Conservation (phyloP, 495 filamentous ascomycete genomes). For the Tuber indicum region DNA sequence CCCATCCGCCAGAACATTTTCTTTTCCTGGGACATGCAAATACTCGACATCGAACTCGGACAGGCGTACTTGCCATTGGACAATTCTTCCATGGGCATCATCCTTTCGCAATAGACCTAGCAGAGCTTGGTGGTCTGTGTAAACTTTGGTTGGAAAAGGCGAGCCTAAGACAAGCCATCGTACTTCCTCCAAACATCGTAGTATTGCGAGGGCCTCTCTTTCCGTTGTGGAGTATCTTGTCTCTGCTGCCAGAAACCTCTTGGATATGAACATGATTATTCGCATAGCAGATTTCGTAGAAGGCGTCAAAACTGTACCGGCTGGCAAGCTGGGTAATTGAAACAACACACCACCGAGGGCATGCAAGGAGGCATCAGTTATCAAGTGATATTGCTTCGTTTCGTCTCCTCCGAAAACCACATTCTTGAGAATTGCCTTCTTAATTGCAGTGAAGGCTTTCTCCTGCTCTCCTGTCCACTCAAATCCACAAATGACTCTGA, state of each 20-base stretch:
- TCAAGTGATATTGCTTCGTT: background rate
- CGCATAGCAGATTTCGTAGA: background rate
- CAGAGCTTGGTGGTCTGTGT: conserved; percentile 8
- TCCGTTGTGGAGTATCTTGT: background rate
- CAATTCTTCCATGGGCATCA: background rate
- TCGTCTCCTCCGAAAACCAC: background rate
- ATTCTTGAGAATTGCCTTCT: background rate
- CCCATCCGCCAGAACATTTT: conserved; percentile 8
- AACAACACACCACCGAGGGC: background rate
- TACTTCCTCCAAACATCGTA: background rate
- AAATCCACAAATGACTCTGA: fast-evolving
- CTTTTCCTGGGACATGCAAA: background rate
- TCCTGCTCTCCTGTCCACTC: background rate
- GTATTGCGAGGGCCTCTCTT: background rate
- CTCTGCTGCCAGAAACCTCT: background rate
- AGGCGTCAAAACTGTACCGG: background rate
- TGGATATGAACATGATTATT: conserved; percentile 10
- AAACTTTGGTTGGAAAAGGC: background rate
- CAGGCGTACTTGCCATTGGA: background rate
- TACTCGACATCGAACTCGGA: background rate
- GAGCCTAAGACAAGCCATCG: background rate
- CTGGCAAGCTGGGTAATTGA: background rate
- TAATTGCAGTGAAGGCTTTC: background rate
- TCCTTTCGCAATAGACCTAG: background rate
- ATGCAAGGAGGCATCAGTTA: background rate